Conservation (phyloP, 768 basidiomycete species). For the Hygrocybe coccinea region DNA sequence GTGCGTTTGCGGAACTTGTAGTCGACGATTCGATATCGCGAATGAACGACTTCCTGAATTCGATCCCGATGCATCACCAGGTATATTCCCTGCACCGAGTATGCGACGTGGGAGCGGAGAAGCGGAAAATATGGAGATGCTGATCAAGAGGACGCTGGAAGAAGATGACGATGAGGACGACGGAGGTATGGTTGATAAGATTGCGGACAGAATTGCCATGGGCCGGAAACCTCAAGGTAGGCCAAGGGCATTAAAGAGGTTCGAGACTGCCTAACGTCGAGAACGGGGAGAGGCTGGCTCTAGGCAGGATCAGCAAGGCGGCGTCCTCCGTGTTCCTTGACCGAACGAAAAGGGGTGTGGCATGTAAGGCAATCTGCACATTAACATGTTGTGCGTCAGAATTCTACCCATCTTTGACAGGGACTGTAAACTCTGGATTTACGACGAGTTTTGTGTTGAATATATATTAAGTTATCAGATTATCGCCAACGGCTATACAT, state of each 20-base stretch:
- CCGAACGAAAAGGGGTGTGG: no score
- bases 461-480: no score
- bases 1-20: slow-evolving; percentile 20
- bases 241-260: slow-evolving; percentile 56
- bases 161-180: slow-evolving; percentile 59
- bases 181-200: slow-evolving; percentile 46
- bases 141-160: slow-evolving; percentile 58
- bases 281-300: no score
- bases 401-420: no score
- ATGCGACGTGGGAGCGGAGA: slow-evolving; percentile 48
- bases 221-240: slow-evolving; percentile 42
- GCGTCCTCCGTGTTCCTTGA: no score
- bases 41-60: slow-evolving; percentile 73
- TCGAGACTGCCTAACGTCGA: slow-evolving; percentile 46
- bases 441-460: no score
- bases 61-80: slow-evolving; percentile 34
- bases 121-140: slow-evolving; percentile 57
- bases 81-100: slow-evolving; percentile 56
- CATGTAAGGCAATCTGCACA: no score
- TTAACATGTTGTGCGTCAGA: no score
- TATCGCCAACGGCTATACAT: no score
- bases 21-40: slow-evolving; percentile 64
- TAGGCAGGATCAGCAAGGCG: no score
- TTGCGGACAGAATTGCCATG: slow-evolving; percentile 60
- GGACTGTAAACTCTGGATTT: no score